Percentiles rank a stretch among this genome's conserved stretches.
These are phyloP conservation scores for Camellia granthamiana DNA, from an alignment of 148 eudicot genomes.

Conservation along the genomic window DNA sequence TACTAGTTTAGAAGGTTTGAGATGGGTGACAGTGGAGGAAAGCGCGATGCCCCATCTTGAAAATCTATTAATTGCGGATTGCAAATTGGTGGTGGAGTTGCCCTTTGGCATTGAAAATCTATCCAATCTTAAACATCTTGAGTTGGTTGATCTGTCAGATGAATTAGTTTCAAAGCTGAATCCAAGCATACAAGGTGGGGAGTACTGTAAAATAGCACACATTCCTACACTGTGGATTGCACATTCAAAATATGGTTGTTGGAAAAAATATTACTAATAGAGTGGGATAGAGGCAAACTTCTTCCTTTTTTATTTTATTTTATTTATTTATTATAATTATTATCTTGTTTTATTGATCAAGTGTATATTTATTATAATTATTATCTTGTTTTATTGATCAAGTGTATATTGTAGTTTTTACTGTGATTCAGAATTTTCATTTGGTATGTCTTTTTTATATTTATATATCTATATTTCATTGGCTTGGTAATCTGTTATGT, in stretches of 20 bases:
- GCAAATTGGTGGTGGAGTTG: background rate
- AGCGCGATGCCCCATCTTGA: slow-evolving; percentile 20
- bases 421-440: too few relatives aligned
- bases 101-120: background rate
- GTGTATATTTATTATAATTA: too few relatives aligned
- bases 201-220: background rate
- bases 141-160: background rate
- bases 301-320: too few relatives aligned
- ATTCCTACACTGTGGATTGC: background rate
- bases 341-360: too few relatives aligned
- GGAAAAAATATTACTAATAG: too few relatives aligned
- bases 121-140: background rate
- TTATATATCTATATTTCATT: too few relatives aligned
- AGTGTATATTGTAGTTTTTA: too few relatives aligned
- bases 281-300: background rate
- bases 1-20: background rate
- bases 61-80: background rate
- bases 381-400: too few relatives aligned
- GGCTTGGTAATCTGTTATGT: too few relatives aligned
- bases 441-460: too few relatives aligned
- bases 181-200: background rate
- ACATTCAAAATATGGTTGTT: background rate
- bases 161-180: background rate
- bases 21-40: slow-evolving; percentile 12
- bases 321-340: too few relatives aligned